Percentiles rank a stretch among this genome's conserved stretches.
These are phyloP conservation scores for Allium fistulosum DNA, from an alignment of 106 monocot genomes.

Conservation along the genomic window DNA sequence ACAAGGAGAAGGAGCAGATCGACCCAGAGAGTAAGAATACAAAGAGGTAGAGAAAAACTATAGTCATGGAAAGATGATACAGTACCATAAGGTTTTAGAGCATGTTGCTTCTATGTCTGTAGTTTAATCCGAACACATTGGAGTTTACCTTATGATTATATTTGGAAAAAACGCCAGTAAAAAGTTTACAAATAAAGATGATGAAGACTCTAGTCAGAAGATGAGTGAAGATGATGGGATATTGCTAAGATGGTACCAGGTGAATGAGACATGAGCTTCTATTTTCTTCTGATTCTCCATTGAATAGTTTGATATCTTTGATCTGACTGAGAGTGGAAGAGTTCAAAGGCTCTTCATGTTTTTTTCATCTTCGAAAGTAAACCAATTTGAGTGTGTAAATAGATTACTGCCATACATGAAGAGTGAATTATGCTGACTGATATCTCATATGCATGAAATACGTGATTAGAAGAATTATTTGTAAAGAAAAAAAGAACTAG, in stretches of 20 bases:
- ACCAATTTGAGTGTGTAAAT: constrained; percentile 87
- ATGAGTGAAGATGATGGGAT: no score
- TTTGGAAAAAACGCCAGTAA: constrained; percentile 44
- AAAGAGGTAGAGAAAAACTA: neutral
- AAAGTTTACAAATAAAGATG: no score
- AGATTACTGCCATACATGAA: constrained; percentile 28
- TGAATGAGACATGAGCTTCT: no score
- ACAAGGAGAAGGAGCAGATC: constrained; percentile 85
- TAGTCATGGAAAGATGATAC: constrained; percentile 13
- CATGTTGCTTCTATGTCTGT: constrained; percentile 54
- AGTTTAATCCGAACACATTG: constrained; percentile 42
- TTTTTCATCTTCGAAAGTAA: constrained; percentile 45
- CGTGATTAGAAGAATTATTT: neutral
- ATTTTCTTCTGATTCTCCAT: constrained; percentile 19
- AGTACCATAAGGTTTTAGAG: constrained; percentile 23
- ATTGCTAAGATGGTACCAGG: no score
- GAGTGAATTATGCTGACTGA: neutral
- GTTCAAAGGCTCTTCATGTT: constrained; percentile 18
- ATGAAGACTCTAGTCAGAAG: no score
- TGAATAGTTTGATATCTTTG: constrained; percentile 11
- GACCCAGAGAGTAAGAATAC: constrained; percentile 26
- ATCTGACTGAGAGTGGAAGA: constrained; percentile 7
- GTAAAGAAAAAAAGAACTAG: neutral
- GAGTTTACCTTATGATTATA: constrained; percentile 49
- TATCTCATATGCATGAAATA: no score